These are phyloP conservation scores for Blastocrithidia nonstop DNA, from an alignment of 208 protist genomes.

Conservation along the genomic window DNA sequence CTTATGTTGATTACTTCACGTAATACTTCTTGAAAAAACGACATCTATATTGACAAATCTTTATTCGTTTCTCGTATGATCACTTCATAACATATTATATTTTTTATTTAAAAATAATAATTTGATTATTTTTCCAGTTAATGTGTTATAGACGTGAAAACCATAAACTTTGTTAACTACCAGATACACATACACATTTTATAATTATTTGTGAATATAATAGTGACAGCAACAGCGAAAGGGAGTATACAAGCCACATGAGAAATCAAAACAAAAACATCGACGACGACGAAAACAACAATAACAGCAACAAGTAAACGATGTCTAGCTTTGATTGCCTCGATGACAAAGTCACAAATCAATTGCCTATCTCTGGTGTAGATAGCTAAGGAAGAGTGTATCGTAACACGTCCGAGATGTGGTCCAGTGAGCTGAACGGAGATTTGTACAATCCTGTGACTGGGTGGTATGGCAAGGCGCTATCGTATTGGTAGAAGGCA, in stretches of 20 bases:
- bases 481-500: slow-evolving; percentile 78
- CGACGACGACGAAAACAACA: neutral
- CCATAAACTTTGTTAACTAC: no score
- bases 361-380: slow-evolving; percentile 23
- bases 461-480: slow-evolving; percentile 81
- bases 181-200: no score
- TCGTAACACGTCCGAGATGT: slow-evolving; percentile 48
- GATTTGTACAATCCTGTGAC: slow-evolving; percentile 56
- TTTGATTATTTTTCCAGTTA: no score
- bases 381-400: slow-evolving; percentile 51
- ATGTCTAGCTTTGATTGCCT: no score
- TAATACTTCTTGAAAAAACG: slow-evolving; percentile 3
- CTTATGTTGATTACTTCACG: slow-evolving; percentile 3
- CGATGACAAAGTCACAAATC: neutral
- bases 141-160: no score
- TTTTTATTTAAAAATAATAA: no score
- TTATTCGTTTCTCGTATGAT: no score
- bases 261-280: neutral
- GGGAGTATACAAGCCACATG: neutral
- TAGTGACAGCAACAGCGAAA: no score
- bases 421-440: slow-evolving; percentile 39
- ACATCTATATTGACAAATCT: slow-evolving; percentile 1
- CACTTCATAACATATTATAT: no score
- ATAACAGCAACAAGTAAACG: neutral
- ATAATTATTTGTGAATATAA: no score